These are phyloP conservation scores for Aspergillus proliferans DNA, from an alignment of 2,329 filamentous ascomycete species.

Conservation along the genomic window DNA sequence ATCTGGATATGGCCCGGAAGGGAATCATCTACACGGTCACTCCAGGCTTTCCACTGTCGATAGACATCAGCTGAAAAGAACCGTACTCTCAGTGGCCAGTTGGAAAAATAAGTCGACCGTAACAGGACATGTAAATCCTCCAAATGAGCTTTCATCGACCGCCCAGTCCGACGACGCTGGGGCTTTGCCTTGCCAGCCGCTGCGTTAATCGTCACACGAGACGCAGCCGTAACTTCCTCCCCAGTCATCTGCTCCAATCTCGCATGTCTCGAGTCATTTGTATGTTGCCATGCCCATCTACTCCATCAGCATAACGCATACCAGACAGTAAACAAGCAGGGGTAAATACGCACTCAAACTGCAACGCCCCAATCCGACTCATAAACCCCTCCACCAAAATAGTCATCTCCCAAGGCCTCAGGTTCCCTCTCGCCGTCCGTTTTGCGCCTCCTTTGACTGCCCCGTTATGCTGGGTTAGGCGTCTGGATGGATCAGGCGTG, in stretches of 20 bases:
- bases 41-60: constrained; percentile 60
- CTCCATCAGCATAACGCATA: constrained; percentile 1
- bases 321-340: neutral
- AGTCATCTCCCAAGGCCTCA: constrained; percentile 89
- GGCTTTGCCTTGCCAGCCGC: constrained; percentile 36
- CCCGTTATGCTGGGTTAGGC: constrained; percentile 90
- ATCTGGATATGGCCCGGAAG: constrained; percentile 49
- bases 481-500: constrained; percentile 78
- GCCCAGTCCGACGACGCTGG: constrained; percentile 42
- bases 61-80: constrained; percentile 71
- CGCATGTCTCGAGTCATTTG: constrained; percentile 71
- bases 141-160: constrained; percentile 62
- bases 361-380: constrained; percentile 76
- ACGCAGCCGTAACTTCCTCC: neutral
- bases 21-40: constrained; percentile 43
- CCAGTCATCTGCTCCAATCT: constrained; percentile 48
- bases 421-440: constrained; percentile 59
- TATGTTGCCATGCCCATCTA: constrained; percentile 89
- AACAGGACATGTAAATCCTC: constrained; percentile 77
- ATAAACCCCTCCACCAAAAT: constrained; percentile 83
- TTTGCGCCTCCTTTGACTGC: constrained; percentile 71
- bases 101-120: constrained; percentile 68
- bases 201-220: constrained; percentile 26
- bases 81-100: constrained; percentile 75
- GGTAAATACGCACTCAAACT: constrained; percentile 69